Evolutionary conservation across 2,329 filamentous ascomycete genomes (phyloP).

Genomic region (Pezicula carpinea): DNA sequence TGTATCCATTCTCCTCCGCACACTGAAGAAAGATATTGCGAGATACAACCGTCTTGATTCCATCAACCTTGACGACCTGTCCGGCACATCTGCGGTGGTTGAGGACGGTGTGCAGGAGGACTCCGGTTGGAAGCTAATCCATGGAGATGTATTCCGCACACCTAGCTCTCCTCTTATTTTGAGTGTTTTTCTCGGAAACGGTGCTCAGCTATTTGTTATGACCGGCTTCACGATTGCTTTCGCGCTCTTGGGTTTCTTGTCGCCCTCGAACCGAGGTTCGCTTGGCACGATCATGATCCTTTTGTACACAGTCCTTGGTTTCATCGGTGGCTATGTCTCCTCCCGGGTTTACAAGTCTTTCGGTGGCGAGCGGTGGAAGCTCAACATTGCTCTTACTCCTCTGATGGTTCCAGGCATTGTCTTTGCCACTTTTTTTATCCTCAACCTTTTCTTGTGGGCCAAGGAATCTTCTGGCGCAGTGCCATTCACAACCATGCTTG

Average conservation of each 20-base stretch:
- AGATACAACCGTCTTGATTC: conserved; percentile 93
- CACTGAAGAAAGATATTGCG: conserved; percentile 90
- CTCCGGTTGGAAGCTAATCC: conserved; percentile 96
- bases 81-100: conserved; percentile 67
- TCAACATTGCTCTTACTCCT: conserved; percentile 86
- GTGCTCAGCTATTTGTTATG: conserved; percentile 97
- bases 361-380: conserved; percentile 88
- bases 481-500: conserved; percentile 94
- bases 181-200: conserved; percentile 85
- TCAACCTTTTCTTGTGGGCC: conserved; percentile 95
- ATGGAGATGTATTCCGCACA: conserved; percentile 92
- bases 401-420: conserved; percentile 80
- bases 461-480: conserved; percentile 90
- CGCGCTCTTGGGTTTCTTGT: conserved; percentile 89
- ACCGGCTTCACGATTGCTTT: conserved; percentile 90
- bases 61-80: conserved; percentile 84
- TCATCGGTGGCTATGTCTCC: conserved; percentile 86
- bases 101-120: conserved; percentile 97
- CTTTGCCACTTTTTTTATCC: conserved; percentile 83
- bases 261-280: conserved; percentile 90
- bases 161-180: conserved; percentile 79
- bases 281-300: conserved; percentile 90
- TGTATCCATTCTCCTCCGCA: conserved; percentile 82
- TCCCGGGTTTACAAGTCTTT: conserved; percentile 92
- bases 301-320: conserved; percentile 88